phyloP scores from a whole-genome alignment of 352 stramenopile genomes.

The Halophytophthora polymorphica region DNA sequence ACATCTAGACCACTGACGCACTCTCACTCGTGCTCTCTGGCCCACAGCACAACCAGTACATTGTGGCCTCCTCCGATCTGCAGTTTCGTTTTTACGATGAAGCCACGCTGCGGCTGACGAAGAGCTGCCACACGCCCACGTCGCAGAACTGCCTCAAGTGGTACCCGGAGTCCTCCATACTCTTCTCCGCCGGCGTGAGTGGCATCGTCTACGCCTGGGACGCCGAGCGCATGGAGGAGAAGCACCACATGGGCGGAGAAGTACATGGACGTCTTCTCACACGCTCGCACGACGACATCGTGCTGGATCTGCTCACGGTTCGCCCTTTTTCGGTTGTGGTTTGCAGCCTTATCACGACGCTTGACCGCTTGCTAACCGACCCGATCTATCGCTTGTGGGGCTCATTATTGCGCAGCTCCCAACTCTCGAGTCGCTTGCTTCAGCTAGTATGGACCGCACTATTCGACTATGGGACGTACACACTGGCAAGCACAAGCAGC shows the following conservation, averaged over 20 bases:
- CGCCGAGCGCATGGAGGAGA: constrained; percentile 79
- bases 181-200: constrained; percentile 82
- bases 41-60: constrained; percentile 62
- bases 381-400: background rate
- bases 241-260: constrained; percentile 76
- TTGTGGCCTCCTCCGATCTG: constrained; percentile 73
- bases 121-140: constrained; percentile 78
- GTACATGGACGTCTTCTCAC: constrained; percentile 48
- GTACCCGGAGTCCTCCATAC: constrained; percentile 58
- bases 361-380: background rate
- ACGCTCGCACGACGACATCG: constrained; percentile 85
- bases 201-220: constrained; percentile 87
- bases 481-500: constrained; percentile 82
- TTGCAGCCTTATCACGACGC: background rate
- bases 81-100: constrained; percentile 87
- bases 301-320: constrained; percentile 79
- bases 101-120: constrained; percentile 55
- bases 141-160: constrained; percentile 83
- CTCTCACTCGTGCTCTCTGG: background rate
- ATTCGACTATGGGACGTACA: constrained; percentile 89
- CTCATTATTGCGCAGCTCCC: constrained; percentile 35
- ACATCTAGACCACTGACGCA: background rate
- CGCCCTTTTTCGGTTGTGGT: constrained; percentile 7
- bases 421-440: constrained; percentile 79
- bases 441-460: constrained; percentile 85